Conservation (phyloP, 2,329 filamentous ascomycete species). For the Coniella lustricola region DNA sequence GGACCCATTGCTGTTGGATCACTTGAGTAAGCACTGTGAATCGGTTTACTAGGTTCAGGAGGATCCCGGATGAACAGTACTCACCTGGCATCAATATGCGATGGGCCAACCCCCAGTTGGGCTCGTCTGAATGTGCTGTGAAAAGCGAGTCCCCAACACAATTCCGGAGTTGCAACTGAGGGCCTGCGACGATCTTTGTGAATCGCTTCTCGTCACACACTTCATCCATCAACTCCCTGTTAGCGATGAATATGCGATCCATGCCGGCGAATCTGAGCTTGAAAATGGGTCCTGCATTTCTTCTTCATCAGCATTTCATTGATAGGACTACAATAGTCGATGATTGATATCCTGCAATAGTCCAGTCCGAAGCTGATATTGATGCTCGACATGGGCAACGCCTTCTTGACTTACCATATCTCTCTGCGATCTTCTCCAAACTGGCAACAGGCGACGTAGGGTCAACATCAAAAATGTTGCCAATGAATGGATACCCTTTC, state of each 20-base stretch:
- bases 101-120: slow-evolving; percentile 18
- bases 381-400: too few relatives aligned
- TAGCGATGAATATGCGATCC: not conserved
- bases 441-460: slow-evolving; percentile 13
- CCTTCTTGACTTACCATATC: too few relatives aligned
- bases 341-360: too few relatives aligned
- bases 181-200: too few relatives aligned
- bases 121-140: slow-evolving; percentile 5
- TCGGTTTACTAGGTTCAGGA: too few relatives aligned
- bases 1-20: not conserved
- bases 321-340: too few relatives aligned
- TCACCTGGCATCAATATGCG: slow-evolving; percentile 12
- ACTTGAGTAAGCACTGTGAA: too few relatives aligned
- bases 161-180: not conserved
- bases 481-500: slow-evolving; percentile 16
- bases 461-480: slow-evolving; percentile 19
- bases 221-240: slow-evolving; percentile 26
- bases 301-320: too few relatives aligned
- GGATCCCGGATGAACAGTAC: too few relatives aligned
- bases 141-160: not conserved
- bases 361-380: too few relatives aligned
- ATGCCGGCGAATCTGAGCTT: not conserved
- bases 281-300: slow-evolving; percentile 16
- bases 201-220: slow-evolving; percentile 22
- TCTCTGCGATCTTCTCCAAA: slow-evolving; percentile 13